Evolutionary conservation across 129 eudicot species (phyloP), one percentile per base, ranked within the genome.

Genomic region (Flaveria robusta): DNA sequence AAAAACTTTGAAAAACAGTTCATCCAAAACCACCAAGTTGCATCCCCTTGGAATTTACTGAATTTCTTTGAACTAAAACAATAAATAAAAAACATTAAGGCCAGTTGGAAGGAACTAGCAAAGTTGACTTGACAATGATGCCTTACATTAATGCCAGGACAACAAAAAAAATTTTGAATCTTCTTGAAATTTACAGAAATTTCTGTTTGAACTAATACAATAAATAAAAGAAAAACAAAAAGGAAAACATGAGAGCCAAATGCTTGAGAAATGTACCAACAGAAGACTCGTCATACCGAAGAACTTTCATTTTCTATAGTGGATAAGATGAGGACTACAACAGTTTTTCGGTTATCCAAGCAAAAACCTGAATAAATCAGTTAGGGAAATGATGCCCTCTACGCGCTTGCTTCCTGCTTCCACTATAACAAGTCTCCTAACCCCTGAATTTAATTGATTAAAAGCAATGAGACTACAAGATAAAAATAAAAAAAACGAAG

Each of bases 331-430:
- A 59, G 46, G 77, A 62, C 68, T 56, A 74, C 29, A 54, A 18
- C 29, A 41, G 29, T 74, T 59, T 56, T 37, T 27, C 64, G 77
- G 67, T 74, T 85, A 90, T 64, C 93, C 91, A 65, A 91, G 85
- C 88, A 91, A 86, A 84, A 91, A 87, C 76, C 73, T 81, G 84
- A 91, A 88, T 76, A 91, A 85, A 71, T 91, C 96, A 71, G 88
- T 86, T 64, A 91, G 60, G 9, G 96, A 88, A 41, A 91, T 82
- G 59, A 91, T 81, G 19, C 96, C 96, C 82, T 91, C 96, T 26
- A 91, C 96, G 8, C 93, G 93, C 88, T 88, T 91, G 88, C 93
- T 91, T 26, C 96, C 96, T 50, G 96, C 93, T 77, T 91, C 96
- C 84, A 91, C 96, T 51, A 91, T 83, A 14, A 91, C 86, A 76